Conservation (phyloP, 345 rosid species). For the Arabidopsis arenosa region DNA sequence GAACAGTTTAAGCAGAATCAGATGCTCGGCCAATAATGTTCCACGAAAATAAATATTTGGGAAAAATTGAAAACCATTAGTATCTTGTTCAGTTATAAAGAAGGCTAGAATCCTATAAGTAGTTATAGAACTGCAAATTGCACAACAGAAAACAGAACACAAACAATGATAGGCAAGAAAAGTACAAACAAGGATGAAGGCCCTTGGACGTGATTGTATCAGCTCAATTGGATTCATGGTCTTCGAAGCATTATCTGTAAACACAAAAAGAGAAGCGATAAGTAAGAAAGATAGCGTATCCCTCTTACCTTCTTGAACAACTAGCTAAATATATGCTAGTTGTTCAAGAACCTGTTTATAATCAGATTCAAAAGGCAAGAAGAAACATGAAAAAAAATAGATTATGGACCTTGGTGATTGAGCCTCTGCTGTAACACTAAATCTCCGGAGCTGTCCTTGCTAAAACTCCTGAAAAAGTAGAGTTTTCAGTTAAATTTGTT, state of each 20-base stretch:
- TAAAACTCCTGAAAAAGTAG: slow-evolving; percentile 61
- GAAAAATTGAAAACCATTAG: neutral
- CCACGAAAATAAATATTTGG: neutral
- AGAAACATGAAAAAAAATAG: neutral
- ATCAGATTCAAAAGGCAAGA: neutral
- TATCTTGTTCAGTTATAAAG: slow-evolving; percentile 14
- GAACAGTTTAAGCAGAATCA: slow-evolving; percentile 30
- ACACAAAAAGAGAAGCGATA: slow-evolving; percentile 30
- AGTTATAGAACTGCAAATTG: neutral
- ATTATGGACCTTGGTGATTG: slow-evolving; percentile 52
- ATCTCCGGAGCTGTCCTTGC: slow-evolving; percentile 52
- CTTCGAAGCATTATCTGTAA: slow-evolving; percentile 56
- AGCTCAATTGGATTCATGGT: slow-evolving; percentile 53
- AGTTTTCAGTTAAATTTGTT: neutral
- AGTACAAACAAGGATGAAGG: slow-evolving; percentile 97
- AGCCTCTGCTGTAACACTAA: slow-evolving; percentile 66
- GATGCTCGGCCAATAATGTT: slow-evolving; percentile 20
- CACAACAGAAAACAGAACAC: slow-evolving; percentile 9
- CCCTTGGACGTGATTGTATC: slow-evolving; percentile 60
- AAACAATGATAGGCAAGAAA: slow-evolving; percentile 54
- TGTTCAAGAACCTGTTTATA: neutral
- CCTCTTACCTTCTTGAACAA: neutral
- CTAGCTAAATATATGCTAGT: neutral
- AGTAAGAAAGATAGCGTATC: slow-evolving; percentile 16
- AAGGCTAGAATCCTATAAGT: neutral